Conservation (phyloP, 176 grass and related monocot species). For the Sorghum bicolor region DNA sequence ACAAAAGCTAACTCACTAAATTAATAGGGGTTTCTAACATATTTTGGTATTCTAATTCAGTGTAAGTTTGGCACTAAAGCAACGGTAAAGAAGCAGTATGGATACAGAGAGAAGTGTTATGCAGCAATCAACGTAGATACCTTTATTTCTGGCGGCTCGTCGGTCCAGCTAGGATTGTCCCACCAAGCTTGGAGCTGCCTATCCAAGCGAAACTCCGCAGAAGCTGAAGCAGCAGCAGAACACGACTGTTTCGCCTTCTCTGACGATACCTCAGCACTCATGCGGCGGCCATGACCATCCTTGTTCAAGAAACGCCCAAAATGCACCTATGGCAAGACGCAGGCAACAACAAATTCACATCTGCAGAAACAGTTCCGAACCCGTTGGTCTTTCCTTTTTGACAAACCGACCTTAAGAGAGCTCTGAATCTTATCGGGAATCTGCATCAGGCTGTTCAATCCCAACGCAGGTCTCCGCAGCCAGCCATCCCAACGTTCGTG, state of each 20-base stretch:
- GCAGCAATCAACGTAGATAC: conserved; percentile 11
- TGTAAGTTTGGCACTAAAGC: not conserved
- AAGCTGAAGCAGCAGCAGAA: conserved; percentile 18
- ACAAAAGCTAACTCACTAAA: not conserved
- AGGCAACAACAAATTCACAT: conserved; percentile 12
- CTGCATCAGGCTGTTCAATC: conserved; percentile 43
- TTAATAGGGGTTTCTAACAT: not conserved
- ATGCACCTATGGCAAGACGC: conserved; percentile 43
- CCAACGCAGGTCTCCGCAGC: conserved; percentile 11
- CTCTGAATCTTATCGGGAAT: conserved; percentile 62
- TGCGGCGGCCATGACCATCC: not conserved
- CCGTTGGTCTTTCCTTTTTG: not conserved
- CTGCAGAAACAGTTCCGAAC: not conserved
- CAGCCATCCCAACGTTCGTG: conserved; percentile 19
- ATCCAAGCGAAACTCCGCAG: conserved; percentile 52
- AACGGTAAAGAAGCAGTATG: not conserved
- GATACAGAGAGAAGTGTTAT: not conserved
- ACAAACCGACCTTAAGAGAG: conserved; percentile 45
- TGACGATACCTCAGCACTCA: conserved; percentile 3
- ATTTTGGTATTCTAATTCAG: not conserved
- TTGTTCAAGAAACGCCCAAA: conserved; percentile 47
- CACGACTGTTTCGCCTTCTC: conserved; percentile 19
- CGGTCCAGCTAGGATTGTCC: conserved; percentile 66
- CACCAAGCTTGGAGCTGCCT: conserved; percentile 75
- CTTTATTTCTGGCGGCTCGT: conserved; percentile 71